Evolutionary conservation across 2,329 filamentous ascomycete species (phyloP), one percentile per base, ranked within the genome.

Genomic region (Fusarium sacchari): DNA sequence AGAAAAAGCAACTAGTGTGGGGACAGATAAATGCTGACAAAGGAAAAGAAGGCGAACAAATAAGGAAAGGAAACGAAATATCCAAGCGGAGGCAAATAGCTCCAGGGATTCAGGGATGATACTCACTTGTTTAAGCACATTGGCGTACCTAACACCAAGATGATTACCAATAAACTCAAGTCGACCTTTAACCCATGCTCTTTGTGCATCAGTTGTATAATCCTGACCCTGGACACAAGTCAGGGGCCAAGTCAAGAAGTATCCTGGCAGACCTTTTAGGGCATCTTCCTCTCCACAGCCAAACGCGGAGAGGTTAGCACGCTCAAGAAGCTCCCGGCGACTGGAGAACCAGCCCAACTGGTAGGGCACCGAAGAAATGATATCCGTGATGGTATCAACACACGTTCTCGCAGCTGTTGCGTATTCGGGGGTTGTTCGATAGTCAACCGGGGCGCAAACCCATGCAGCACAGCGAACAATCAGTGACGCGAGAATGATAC

Each of bases 401-500:
- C 85, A 89, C 4, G 84, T 84, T 42, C 86, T 81, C 22, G 86
- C 84, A 9, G 88, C 87, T 1, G 86, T 85, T 17, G 88, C 88
- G 72, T 91, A 91, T 78, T 91, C 88, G 24, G 88, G 86, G 11
- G 89, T 91, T 3, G 89, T 91, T 46, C 89, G 84, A 76, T 91
- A 91, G 79, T 92, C 89, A 14, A 89, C 85, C 0, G 90, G 89
- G 14, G 86, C 83, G 78, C 88, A 89, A 30, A 88, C 83, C 89
- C 89, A 91, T 5, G 90, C 89, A 12, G 87, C 86, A 74, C 88
- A 90, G 12, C 90, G 87, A 18, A 91, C 86, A 42, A 88, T 85
- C 22, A 89, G 80, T 22, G 88, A 86, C 7, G 86, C 85, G 30
- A 91, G 82, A 59, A 89, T 85, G 34, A 91, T 82, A 6, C 90